Evolutionary conservation across 2,329 filamentous ascomycete species (phyloP), one percentile per base, ranked within the genome.

Genomic region (Diplodia sapinea): DNA sequence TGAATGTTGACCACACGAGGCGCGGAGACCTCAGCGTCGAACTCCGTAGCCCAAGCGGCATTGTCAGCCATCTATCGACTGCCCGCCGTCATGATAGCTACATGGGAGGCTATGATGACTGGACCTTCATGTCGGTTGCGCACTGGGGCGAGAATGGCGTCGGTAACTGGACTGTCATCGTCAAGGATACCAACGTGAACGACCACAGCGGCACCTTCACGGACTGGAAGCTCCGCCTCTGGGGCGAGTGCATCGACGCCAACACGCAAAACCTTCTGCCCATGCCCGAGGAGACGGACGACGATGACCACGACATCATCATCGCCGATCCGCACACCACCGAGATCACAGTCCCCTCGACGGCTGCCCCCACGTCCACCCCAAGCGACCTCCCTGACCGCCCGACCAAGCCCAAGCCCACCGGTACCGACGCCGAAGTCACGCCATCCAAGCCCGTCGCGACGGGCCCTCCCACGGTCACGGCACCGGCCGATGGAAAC

Each of bases 121-220:
- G 95, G 95, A 98, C 94, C 0, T 99, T 99, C 74, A 99, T 99
- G 95, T 96, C 90, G 70, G 95, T 99, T 47, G 94, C 90, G 70
- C 95, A 99, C 78, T 99, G 94, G 93, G 95, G 95, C 59, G 95
- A 99, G 79, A 85, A 86, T 52, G 94, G 93, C 68, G 79, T 94
- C 68, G 95, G 95, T 64, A 94, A 87, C 26, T 99, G 95, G 95
- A 96, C 91, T 0, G 85, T 99, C 49, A 83, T 97, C 62, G 88
- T 98, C 74, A 95, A 93, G 74, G 95, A 99, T 76, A 91, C 90
- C 23, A 83, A 87, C 20, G 85, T 90, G 69, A 97, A 99, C 76
- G 85, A 90, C 5, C 83, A 90, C 78, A 88, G 83, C 6, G 95
- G 95, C 71, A 89, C 83, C 11, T 96, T 98, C 74, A 85, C 89